phyloP scores from a whole-genome alignment of 2,329 filamentous ascomycete genomes.

The Aspergillus awamori region DNA sequence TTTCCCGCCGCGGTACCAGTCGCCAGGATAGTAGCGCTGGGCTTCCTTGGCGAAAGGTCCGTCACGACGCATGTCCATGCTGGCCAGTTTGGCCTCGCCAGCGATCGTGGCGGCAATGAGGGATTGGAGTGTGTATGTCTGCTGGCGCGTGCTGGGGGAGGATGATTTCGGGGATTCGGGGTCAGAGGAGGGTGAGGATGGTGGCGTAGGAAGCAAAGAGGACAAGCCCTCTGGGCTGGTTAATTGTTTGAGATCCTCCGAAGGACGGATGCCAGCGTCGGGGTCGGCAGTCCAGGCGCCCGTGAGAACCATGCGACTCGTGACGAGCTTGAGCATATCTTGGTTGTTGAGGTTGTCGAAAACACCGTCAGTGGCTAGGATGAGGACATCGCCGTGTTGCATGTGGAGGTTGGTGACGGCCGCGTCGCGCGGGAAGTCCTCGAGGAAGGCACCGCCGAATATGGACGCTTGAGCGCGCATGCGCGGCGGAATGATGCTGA shows the following conservation, averaged over 20 bases:
- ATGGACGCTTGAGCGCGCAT: slow-evolving; percentile 78
- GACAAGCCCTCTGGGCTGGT: slow-evolving; percentile 53
- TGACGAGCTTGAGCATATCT: slow-evolving; percentile 81
- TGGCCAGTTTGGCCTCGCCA: slow-evolving; percentile 79
- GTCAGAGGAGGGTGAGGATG: slow-evolving; percentile 3
- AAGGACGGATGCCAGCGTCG: slow-evolving; percentile 64
- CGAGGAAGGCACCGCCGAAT: slow-evolving; percentile 80
- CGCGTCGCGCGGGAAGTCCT: slow-evolving; percentile 82
- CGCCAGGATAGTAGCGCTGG: slow-evolving; percentile 80
- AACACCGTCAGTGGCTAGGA: slow-evolving; percentile 92
- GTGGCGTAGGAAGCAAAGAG: slow-evolving; percentile 21
- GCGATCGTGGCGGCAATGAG: slow-evolving; percentile 78
- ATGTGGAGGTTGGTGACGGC: slow-evolving; percentile 75
- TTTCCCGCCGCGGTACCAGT: slow-evolving; percentile 89
- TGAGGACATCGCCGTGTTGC: slow-evolving; percentile 87
- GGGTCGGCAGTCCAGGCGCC: slow-evolving; percentile 73
- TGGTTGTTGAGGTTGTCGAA: slow-evolving; percentile 95
- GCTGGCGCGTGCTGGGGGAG: slow-evolving; percentile 17
- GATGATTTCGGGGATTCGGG: slow-evolving; percentile 7
- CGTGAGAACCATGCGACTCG: slow-evolving; percentile 70
- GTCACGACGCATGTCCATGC: slow-evolving; percentile 77
- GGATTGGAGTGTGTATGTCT: slow-evolving; percentile 67
- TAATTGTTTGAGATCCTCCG: slow-evolving; percentile 60
- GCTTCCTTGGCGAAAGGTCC: slow-evolving; percentile 96
- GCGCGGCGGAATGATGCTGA: slow-evolving; percentile 80